Evolutionary conservation across 805 yeast genomes (phyloP).

Genomic region (Yarrowia sp.): DNA sequence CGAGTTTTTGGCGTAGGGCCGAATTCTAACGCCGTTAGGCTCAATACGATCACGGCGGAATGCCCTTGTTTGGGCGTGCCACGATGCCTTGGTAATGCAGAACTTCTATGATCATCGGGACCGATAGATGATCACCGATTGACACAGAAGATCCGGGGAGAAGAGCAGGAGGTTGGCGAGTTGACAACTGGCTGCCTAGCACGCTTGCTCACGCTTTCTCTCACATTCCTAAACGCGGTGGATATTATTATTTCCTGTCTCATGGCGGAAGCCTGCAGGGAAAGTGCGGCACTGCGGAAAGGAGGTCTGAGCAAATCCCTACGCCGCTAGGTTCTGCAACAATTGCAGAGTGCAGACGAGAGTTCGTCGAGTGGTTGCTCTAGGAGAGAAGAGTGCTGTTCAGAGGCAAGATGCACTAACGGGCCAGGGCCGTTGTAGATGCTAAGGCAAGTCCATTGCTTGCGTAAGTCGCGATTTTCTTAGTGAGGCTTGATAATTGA

Average conservation of each 20-base stretch:
- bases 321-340: not conserved
- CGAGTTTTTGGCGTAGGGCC: not conserved
- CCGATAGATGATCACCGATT: not conserved
- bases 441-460: too few relatives aligned
- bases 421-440: too few relatives aligned
- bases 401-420: not conserved
- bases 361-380: not conserved
- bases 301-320: not conserved
- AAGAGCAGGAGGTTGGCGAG: not conserved
- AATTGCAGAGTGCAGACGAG: not conserved
- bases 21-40: not conserved
- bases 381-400: not conserved
- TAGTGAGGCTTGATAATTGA: too few relatives aligned
- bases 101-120: not conserved
- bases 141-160: not conserved
- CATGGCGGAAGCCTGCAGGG: constrained; percentile 7
- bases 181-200: not conserved
- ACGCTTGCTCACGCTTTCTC: too few relatives aligned
- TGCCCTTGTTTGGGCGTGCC: not conserved
- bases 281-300: constrained; percentile 11
- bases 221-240: too few relatives aligned
- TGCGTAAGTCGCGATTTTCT: too few relatives aligned
- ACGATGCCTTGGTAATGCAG: not conserved
- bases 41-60: not conserved
- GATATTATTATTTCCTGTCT: not conserved